Percentiles rank a stretch among this genome's conserved stretches.
Conservation (phyloP, 306 rosid genomes). For the Cicer cuneatum region DNA sequence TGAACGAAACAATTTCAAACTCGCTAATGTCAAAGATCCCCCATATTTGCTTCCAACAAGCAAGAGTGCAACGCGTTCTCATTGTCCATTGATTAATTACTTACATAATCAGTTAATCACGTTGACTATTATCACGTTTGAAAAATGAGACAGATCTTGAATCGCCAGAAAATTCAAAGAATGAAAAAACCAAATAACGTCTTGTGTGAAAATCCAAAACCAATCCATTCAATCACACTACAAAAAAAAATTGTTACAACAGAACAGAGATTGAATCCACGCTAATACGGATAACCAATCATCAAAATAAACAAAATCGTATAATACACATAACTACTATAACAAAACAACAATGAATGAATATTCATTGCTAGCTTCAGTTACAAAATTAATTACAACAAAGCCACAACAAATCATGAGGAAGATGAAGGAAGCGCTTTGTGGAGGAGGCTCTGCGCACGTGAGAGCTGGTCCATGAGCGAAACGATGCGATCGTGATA, state of each 20-base stretch:
- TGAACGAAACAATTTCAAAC: neutral
- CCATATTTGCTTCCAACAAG: neutral
- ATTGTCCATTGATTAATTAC: too few species aligned
- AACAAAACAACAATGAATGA: neutral
- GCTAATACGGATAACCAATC: slow-evolving; percentile 17
- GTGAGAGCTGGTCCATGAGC: slow-evolving; percentile 73
- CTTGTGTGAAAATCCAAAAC: neutral
- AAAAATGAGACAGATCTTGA: neutral
- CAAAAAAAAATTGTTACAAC: slow-evolving; percentile 28
- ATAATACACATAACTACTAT: neutral
- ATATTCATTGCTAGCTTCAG: neutral
- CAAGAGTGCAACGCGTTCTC: neutral
- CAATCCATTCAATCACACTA: slow-evolving; percentile 4
- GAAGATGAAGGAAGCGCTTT: slow-evolving; percentile 43
- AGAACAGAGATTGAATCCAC: slow-evolving; percentile 27
- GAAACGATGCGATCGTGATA: slow-evolving; percentile 61
- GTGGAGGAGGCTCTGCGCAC: slow-evolving; percentile 58
- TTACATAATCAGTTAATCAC: neutral
- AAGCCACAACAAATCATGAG: neutral
- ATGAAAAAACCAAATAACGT: neutral
- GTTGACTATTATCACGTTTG: neutral
- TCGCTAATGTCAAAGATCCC: slow-evolving; percentile 7
- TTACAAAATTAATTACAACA: slow-evolving; percentile 9
- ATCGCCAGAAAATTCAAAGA: neutral
- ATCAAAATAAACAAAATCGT: neutral